phyloP scores from a whole-genome alignment of 345 rosid genomes.

The Syzygium jambos region DNA sequence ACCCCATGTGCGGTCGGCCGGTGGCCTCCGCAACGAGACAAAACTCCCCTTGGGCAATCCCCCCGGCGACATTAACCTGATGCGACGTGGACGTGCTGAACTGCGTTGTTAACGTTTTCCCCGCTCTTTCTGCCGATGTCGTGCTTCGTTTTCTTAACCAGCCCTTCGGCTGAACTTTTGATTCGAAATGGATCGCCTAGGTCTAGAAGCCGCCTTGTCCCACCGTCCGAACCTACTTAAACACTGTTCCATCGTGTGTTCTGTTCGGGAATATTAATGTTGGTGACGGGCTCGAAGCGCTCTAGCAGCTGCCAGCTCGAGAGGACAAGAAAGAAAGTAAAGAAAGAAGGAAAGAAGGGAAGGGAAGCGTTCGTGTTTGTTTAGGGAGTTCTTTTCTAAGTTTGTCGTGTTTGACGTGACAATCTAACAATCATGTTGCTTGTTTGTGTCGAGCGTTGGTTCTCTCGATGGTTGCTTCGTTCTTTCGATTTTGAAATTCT shows the following conservation, averaged over 20 bases:
- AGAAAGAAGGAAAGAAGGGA: neutral
- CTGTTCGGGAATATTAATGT: neutral
- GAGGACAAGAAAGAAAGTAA: neutral
- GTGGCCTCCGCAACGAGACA: neutral
- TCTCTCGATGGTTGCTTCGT: neutral
- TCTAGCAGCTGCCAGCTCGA: neutral
- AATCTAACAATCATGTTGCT: neutral
- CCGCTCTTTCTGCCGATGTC: neutral
- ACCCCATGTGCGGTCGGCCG: neutral
- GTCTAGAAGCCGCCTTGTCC: too few species aligned
- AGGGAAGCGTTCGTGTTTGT: neutral
- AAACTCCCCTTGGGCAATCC: neutral
- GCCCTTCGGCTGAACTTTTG: neutral
- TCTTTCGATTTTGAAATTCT: neutral
- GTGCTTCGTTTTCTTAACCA: neutral
- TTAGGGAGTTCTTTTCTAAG: neutral
- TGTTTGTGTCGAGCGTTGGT: neutral
- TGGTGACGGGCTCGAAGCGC: neutral
- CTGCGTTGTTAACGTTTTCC: neutral
- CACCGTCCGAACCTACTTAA: too few species aligned
- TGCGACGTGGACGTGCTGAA: neutral
- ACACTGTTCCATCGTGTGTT: neutral
- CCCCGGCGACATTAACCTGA: neutral
- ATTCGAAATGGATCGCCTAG: neutral
- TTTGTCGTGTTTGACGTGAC: neutral